Percentiles rank a stretch among this genome's conserved stretches.
Conservation (phyloP, 225 moss, liverwort and hornwort genomes). For the Polytrichum formosum region DNA sequence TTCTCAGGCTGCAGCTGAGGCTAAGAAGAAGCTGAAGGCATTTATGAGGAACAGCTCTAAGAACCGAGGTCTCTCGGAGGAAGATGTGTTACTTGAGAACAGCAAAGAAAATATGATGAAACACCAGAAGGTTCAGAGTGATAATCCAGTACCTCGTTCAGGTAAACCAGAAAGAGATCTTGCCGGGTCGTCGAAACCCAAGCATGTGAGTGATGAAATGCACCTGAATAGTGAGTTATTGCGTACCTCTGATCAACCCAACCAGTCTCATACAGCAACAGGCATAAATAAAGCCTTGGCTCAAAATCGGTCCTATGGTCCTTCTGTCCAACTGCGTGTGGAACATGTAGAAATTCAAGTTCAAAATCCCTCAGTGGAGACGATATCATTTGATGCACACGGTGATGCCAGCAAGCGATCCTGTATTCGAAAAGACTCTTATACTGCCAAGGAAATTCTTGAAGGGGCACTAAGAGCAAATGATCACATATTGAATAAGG, state of each 20-base stretch:
- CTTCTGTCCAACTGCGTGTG: slow-evolving; percentile 12
- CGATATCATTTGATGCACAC: slow-evolving; percentile 3
- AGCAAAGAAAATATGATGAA: slow-evolving; percentile 7
- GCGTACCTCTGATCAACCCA: too few species aligned
- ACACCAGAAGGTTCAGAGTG: slow-evolving; percentile 8
- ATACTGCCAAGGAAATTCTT: background rate
- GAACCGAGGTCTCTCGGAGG: slow-evolving; percentile 10
- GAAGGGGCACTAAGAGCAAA: slow-evolving; percentile 13
- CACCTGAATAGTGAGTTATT: too few species aligned
- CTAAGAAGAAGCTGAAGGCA: slow-evolving; percentile 31
- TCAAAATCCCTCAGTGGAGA: slow-evolving; percentile 11
- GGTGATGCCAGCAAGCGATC: slow-evolving; percentile 8
- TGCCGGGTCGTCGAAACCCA: slow-evolving; percentile 13
- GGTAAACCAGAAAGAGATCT: slow-evolving; percentile 5
- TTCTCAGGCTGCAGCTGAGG: slow-evolving; percentile 32
- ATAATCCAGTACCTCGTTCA: background rate
- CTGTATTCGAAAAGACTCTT: background rate
- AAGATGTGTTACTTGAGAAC: slow-evolving; percentile 4
- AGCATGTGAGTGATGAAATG: slow-evolving; percentile 15
- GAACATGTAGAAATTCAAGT: slow-evolving; percentile 16
- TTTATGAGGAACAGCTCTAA: slow-evolving; percentile 31
- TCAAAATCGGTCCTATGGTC: background rate
- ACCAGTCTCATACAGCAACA: too few species aligned
- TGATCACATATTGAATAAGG: slow-evolving; percentile 12
- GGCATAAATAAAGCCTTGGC: background rate